Evolutionary conservation across 2,329 filamentous ascomycete species (phyloP), one percentile per base, ranked within the genome.

Genomic region (Daldinia sp.): DNA sequence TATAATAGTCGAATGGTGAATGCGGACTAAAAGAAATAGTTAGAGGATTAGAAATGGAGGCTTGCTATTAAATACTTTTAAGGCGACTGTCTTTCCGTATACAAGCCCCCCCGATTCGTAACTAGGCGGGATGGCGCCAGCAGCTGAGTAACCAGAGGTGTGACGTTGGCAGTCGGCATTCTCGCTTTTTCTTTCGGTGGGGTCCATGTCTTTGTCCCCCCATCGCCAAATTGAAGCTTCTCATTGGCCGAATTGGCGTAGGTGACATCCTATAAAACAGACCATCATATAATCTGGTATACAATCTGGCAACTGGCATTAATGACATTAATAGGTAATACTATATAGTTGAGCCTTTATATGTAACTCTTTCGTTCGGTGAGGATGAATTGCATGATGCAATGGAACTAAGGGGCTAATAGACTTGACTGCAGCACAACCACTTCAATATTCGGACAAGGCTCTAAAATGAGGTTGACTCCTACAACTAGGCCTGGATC

Each of bases 141-240:
- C 68, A 61, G n/a, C 28, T 26, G 20, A 33, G 18, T 26, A 41
- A 37, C 26, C 12, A 6, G n/a, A 50, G 56, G 61, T 70, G 66
- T 73, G 73, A 75, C 70, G 72, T 74, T 69, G 73, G 33, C 44
- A 53, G 60, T 41, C 46, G 54, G 46, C 46, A 51, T 51, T 30
- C 15, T 15, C 30, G 9, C 41, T 68, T 63, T 71, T 62, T 59
- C 67, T 33, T 69, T 37, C 70, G 72, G 72, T 71, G 73, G 73
- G 73, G 67, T 46, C 30, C 54, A 67, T 60, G 57, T 56, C 57
- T 63, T 67, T 13, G 58, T 50, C 39, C 26, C 51, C 39, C 58
- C 48, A 60, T 60, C 60, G 41, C 18, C 15, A 70, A 65, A 10
- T 42, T 28, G 2, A 23, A 18, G 48, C 15, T 28, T 10, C 28